phyloP scores from a whole-genome alignment of 2,329 filamentous ascomycete genomes.

The Paraphoma chrysanthemicola region DNA sequence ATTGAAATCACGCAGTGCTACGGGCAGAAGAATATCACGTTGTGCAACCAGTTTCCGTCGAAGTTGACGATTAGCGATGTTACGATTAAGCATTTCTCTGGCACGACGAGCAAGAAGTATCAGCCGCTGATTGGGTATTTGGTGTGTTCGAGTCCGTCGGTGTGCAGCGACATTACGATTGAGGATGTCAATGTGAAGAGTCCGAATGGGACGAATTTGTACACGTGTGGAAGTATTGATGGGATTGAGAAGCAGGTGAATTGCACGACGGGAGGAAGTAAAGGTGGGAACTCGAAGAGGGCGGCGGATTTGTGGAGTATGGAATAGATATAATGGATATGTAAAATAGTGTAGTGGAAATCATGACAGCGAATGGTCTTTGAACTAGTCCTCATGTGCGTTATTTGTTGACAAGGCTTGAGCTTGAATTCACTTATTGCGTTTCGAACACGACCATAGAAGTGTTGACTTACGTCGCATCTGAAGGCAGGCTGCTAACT shows the following conservation, averaged over 20 bases:
- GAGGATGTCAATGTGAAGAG: conserved; percentile 53
- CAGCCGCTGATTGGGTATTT: conserved; percentile 52
- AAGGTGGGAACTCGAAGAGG: conserved; percentile 28
- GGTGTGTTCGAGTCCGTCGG: conserved; percentile 54
- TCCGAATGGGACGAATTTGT: conserved; percentile 54
- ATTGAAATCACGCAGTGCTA: conserved; percentile 73
- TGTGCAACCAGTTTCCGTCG: conserved; percentile 66
- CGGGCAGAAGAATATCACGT: conserved; percentile 66
- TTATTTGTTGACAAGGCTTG: no score
- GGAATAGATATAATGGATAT: neutral
- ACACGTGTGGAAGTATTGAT: conserved; percentile 53
- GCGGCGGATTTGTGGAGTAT: neutral
- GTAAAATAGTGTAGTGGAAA: neutral
- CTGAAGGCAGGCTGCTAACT: no score
- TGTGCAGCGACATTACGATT: conserved; percentile 59
- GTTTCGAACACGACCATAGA: no score
- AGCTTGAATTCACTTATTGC: no score
- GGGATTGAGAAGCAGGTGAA: conserved; percentile 40
- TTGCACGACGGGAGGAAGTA: conserved; percentile 27
- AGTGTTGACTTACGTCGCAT: no score
- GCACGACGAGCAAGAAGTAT: conserved; percentile 58
- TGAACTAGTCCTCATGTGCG: no score
- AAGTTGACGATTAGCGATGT: conserved; percentile 63
- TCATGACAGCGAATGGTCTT: no score
- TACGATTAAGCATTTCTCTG: conserved; percentile 63